phyloP scores from a whole-genome alignment of 345 rosid species.

The Gossypium turneri region DNA sequence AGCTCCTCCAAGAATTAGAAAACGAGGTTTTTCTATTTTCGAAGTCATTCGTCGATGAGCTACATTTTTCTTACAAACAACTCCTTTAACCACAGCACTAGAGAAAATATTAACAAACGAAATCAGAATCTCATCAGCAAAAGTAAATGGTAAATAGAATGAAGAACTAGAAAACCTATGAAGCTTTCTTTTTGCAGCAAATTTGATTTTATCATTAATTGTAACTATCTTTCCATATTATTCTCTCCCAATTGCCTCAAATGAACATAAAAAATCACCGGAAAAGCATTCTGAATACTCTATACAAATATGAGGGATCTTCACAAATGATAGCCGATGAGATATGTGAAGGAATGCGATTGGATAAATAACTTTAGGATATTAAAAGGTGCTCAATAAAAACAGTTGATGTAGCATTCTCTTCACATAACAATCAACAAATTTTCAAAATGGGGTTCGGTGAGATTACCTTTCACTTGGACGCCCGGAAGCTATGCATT shows the following conservation, averaged over 20 bases:
- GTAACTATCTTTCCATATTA: neutral
- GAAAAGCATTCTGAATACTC: neutral
- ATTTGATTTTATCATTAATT: neutral
- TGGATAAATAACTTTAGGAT: neutral
- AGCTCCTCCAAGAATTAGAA: slow-evolving; percentile 88
- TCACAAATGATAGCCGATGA: neutral
- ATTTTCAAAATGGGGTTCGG: neutral
- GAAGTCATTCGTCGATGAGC: slow-evolving; percentile 95
- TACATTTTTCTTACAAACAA: slow-evolving; percentile 92
- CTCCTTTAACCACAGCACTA: slow-evolving; percentile 88
- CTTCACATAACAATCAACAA: neutral
- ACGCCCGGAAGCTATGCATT: slow-evolving; percentile 83
- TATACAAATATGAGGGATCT: neutral
- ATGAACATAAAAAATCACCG: neutral
- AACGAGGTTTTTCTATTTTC: slow-evolving; percentile 74
- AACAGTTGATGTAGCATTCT: neutral
- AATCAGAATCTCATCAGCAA: slow-evolving; percentile 33
- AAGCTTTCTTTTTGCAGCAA: neutral
- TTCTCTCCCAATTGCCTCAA: neutral
- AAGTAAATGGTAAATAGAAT: slow-evolving; percentile 4
- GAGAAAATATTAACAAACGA: slow-evolving; percentile 8
- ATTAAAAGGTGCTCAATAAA: neutral
- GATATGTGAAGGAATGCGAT: neutral
- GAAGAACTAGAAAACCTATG: neutral
- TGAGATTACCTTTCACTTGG: slow-evolving; percentile 73